Base-by-base conservation (phyloP, 495 filamentous ascomycete genomes). In the Podospora anserina region DNA sequence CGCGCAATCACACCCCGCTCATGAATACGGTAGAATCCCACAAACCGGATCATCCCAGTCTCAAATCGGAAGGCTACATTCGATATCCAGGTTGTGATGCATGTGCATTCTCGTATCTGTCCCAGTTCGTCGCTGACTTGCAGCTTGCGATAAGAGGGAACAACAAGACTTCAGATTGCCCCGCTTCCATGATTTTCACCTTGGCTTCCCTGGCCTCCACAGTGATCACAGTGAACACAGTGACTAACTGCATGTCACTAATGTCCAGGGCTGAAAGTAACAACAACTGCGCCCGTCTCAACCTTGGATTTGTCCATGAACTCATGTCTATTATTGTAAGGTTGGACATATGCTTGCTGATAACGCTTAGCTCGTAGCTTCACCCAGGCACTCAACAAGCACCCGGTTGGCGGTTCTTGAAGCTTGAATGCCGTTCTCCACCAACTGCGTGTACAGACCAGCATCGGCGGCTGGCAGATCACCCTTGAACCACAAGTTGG, bases 401-500 rank as follows among this genome's bases (percentile, higher is more conserved):
- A 84, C 82, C n/a, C 72, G 72, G 60, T 81, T 83, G 7, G 81
- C 75, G 61, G 74, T 79, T 19, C 70, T 77, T 20, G 79, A 83
- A 1, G 82, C 82, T 39, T 78, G 66, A 44, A 85, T 78, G 9
- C 79, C 82, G 60, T 74, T 76, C 66, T 82, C 77, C 0, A 85
- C 75, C 30, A 85, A 69, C 23, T 76, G 72, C 44, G 77, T 76
- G 69, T 83, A 82, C 4, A 79, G 63, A 30, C 77, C 73, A 49
- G 78, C 71, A 30, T 81, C 80, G 1, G 78, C 75, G 1, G 74
- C 75, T 0, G 82, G 80, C 9, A 83, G 59, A 65, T 84, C 78
- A 4, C 96, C 94, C 82, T 93, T 97, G 64, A 94, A 87, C 95
- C 96, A 99, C 15, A 97, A 74, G 74, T 95, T 91, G 11, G 94